These are phyloP conservation scores for Golubevia pallescens DNA, from an alignment of 1,284 basidiomycete genomes.

Conservation along the genomic window DNA sequence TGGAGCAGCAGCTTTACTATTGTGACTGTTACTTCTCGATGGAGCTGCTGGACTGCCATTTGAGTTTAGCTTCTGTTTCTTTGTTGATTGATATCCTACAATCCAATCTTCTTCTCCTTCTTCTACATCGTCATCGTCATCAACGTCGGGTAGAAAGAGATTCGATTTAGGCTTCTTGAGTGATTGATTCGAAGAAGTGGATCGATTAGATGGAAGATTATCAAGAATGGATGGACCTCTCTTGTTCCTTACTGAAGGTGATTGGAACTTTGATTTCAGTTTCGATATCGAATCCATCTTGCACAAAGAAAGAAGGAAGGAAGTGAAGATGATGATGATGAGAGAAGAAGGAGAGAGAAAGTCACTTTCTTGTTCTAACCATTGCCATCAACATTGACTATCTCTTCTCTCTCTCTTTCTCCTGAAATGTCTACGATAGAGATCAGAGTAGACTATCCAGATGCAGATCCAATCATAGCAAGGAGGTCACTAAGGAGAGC, in stretches of 20 bases:
- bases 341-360: too few relatives aligned
- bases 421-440: constrained; percentile 27
- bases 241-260: constrained; percentile 7
- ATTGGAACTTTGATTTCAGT: constrained; percentile 14
- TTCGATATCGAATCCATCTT: constrained; percentile 13
- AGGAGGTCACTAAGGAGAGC: constrained; percentile 23
- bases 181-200: too few relatives aligned
- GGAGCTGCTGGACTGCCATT: not conserved
- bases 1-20: not conserved
- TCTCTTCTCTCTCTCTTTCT: too few relatives aligned
- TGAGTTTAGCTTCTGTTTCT: not conserved
- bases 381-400: too few relatives aligned
- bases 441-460: constrained; percentile 29
- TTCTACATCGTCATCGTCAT: constrained; percentile 4
- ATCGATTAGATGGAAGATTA: too few relatives aligned
- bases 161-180: too few relatives aligned
- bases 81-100: not conserved
- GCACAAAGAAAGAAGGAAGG: too few relatives aligned
- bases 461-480: constrained; percentile 27
- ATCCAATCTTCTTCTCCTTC: not conserved
- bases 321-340: too few relatives aligned
- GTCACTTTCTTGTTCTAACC: too few relatives aligned
- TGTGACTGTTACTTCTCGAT: not conserved
- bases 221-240: too few relatives aligned
- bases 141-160: not conserved